These are phyloP conservation scores for Fraxinus floribunda DNA, from an alignment of 305 asterid species.

Conservation along the genomic window DNA sequence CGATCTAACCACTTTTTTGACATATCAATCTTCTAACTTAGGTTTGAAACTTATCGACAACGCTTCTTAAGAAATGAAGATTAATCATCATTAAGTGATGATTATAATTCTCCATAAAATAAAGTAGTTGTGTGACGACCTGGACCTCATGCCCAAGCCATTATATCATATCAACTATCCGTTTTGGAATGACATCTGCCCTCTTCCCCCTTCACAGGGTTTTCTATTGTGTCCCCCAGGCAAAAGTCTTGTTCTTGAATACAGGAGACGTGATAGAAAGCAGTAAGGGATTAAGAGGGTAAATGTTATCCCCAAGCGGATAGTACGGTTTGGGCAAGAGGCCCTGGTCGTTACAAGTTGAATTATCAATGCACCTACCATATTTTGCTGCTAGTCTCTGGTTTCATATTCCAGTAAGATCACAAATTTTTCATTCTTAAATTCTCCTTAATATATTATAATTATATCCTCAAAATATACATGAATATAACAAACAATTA, in stretches of 20 bases:
- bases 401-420: background rate
- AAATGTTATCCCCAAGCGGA: no score
- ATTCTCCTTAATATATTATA: background rate
- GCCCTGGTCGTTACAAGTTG: background rate
- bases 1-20: background rate
- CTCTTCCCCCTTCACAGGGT: background rate
- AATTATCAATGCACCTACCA: constrained; percentile 11
- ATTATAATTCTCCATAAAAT: constrained; percentile 3
- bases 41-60: background rate
- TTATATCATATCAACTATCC: background rate
- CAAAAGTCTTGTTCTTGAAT: background rate
- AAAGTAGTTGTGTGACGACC: background rate
- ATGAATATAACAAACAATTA: background rate
- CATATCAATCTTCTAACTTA: background rate
- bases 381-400: constrained; percentile 3
- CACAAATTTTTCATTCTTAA: background rate
- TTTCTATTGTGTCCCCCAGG: background rate
- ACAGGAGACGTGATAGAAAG: background rate
- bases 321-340: background rate
- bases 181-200: background rate
- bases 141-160: background rate
- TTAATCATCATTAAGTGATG: background rate
- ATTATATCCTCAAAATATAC: constrained; percentile 7
- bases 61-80: background rate
- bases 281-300: background rate